Evolutionary conservation across 106 monocot species (phyloP).

Genomic region (Dendrobium chrysotoxum): DNA sequence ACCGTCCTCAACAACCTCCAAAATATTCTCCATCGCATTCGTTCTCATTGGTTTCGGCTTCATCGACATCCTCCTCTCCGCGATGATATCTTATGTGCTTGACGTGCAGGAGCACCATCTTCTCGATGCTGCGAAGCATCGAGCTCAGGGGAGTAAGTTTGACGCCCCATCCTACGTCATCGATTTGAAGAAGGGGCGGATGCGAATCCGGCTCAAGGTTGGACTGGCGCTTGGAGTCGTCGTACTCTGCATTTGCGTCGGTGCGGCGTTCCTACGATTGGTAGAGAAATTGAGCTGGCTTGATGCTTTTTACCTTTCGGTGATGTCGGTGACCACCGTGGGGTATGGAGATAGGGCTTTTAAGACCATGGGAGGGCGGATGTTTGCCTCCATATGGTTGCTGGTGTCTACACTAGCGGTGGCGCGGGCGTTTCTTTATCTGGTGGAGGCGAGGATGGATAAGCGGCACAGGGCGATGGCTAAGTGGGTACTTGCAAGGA

Average conservation of each 20-base stretch:
- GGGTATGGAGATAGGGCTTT: slow-evolving; percentile 88
- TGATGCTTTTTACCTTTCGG: slow-evolving; percentile 75
- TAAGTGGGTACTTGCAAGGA: slow-evolving; percentile 59
- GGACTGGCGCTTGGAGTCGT: slow-evolving; percentile 60
- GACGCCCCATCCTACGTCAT: slow-evolving; percentile 33
- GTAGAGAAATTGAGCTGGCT: slow-evolving; percentile 62
- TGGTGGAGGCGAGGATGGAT: slow-evolving; percentile 82
- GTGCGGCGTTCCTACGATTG: slow-evolving; percentile 38
- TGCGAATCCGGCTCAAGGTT: slow-evolving; percentile 81
- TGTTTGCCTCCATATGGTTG: slow-evolving; percentile 80
- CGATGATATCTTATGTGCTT: slow-evolving; percentile 76
- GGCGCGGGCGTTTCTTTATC: slow-evolving; percentile 74
- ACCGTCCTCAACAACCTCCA: slow-evolving; percentile 51
- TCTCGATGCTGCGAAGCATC: slow-evolving; percentile 27
- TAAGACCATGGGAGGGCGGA: slow-evolving; percentile 49
- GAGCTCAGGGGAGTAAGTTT: background rate
- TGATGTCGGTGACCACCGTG: slow-evolving; percentile 94
- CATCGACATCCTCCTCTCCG: slow-evolving; percentile 77
- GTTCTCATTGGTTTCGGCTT: slow-evolving; percentile 86
- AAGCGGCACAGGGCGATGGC: slow-evolving; percentile 76
- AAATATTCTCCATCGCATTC: slow-evolving; percentile 83
- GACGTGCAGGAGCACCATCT: slow-evolving; percentile 72
- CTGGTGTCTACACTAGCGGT: slow-evolving; percentile 80
- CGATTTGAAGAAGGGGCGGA: slow-evolving; percentile 83
- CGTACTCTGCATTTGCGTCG: slow-evolving; percentile 54